phyloP scores from a whole-genome alignment of 345 rosid species.

The Rhodomyrtus tomentosa region DNA sequence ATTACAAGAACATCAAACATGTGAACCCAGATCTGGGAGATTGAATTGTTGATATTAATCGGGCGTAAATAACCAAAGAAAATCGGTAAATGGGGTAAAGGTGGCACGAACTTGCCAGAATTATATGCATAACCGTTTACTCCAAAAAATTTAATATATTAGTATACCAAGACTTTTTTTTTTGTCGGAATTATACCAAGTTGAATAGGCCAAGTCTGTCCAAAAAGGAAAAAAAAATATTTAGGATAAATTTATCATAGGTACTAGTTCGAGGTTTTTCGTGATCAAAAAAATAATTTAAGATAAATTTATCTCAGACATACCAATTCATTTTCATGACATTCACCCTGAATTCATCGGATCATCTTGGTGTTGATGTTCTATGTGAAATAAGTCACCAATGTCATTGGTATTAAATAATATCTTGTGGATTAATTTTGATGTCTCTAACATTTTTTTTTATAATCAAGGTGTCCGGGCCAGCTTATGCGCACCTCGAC shows the following conservation, averaged over 20 bases:
- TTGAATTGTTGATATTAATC: background rate
- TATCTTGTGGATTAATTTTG: background rate
- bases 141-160: background rate
- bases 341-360: background rate
- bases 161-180: background rate
- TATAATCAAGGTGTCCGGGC: too few species aligned
- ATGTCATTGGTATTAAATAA: background rate
- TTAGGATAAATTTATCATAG: too few species aligned
- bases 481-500: too few species aligned
- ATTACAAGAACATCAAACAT: background rate
- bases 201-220: background rate
- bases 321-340: too few species aligned
- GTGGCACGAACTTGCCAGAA: background rate
- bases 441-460: background rate
- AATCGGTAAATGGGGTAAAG: background rate
- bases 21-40: background rate
- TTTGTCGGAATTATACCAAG: too few species aligned
- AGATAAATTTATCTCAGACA: too few species aligned
- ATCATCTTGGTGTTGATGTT: background rate
- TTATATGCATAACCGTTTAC: background rate
- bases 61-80: background rate
- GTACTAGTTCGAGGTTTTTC: too few species aligned
- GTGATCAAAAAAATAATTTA: too few species aligned
- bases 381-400: background rate
- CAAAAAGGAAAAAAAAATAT: too few species aligned